Conservation (phyloP, 2,329 filamentous ascomycete species). For the Hymenoscyphus fructigenus region DNA sequence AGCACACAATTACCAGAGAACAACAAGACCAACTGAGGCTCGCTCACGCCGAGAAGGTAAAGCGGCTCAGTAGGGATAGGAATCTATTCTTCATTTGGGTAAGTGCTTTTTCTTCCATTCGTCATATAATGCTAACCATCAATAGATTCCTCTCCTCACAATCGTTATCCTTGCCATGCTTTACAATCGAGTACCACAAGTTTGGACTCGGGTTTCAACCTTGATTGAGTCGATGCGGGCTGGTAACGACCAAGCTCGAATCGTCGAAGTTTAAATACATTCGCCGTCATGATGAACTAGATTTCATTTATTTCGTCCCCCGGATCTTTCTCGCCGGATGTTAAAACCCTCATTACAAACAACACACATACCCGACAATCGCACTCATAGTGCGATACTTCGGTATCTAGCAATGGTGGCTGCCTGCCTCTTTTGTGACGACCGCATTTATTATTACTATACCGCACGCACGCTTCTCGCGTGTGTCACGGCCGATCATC, state of each 20-base stretch:
- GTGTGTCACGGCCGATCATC: not conserved
- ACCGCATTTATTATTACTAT: not conserved
- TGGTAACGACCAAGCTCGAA: constrained; percentile 19
- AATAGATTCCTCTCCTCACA: constrained; percentile 51
- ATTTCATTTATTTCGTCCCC: not conserved
- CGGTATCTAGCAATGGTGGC: not conserved
- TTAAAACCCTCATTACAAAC: not conserved
- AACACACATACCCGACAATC: not conserved
- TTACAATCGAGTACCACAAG: constrained; percentile 51
- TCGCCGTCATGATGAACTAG: not conserved
- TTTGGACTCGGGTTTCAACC: constrained; percentile 33
- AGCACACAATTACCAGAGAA: constrained; percentile 63
- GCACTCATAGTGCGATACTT: not conserved
- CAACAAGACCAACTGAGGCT: constrained; percentile 63
- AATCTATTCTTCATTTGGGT: constrained; percentile 71
- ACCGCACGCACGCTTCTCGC: not conserved
- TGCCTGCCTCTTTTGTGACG: no score
- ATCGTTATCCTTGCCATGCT: constrained; percentile 50
- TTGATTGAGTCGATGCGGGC: constrained; percentile 25
- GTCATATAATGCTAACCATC: constrained; percentile 19
- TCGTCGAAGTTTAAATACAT: constrained; percentile 31
- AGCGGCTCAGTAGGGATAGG: constrained; percentile 61
- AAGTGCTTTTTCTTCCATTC: constrained; percentile 29
- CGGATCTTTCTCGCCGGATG: not conserved
- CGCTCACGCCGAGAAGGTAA: constrained; percentile 61